Percentiles rank a stretch among this genome's conserved stretches.
Evolutionary conservation across 306 rosid species (phyloP).

Genomic region (Malus domestica): DNA sequence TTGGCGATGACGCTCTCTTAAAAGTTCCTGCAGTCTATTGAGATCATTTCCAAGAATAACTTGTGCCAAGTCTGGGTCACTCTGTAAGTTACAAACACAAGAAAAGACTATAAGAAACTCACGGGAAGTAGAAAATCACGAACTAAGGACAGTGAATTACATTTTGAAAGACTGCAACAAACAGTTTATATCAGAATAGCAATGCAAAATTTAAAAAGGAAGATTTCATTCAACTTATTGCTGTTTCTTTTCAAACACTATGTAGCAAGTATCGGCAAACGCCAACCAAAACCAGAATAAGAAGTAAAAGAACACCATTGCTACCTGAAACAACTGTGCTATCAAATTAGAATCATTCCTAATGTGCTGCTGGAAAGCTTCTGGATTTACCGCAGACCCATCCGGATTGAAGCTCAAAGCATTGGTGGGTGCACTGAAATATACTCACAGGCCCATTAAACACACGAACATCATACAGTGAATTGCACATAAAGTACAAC

Average conservation of each 20-base stretch:
- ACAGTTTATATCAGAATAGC: neutral
- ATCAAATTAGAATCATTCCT: constrained; percentile 62
- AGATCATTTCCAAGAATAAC: constrained; percentile 72
- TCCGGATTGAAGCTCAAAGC: constrained; percentile 66
- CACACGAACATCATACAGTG: neutral
- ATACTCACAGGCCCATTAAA: neutral
- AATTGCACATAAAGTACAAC: neutral
- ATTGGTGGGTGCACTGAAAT: constrained; percentile 61
- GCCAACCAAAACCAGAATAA: constrained; percentile 3
- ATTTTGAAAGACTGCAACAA: neutral
- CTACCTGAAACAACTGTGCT: constrained; percentile 76
- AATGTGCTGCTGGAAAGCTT: constrained; percentile 81
- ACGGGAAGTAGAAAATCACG: neutral
- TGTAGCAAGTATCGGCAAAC: neutral
- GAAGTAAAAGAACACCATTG: constrained; percentile 8
- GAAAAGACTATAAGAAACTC: neutral
- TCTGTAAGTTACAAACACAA: constrained; percentile 32
- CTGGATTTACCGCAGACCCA: constrained; percentile 89
- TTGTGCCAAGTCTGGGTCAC: constrained; percentile 90
- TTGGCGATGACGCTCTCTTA: constrained; percentile 52
- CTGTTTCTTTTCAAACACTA: neutral
- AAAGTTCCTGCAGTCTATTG: constrained; percentile 62
- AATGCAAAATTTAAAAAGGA: neutral
- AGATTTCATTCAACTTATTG: neutral
- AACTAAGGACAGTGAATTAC: neutral